phyloP scores from a whole-genome alignment of 106 monocot genomes.

The Dioscorea dumetorum region DNA sequence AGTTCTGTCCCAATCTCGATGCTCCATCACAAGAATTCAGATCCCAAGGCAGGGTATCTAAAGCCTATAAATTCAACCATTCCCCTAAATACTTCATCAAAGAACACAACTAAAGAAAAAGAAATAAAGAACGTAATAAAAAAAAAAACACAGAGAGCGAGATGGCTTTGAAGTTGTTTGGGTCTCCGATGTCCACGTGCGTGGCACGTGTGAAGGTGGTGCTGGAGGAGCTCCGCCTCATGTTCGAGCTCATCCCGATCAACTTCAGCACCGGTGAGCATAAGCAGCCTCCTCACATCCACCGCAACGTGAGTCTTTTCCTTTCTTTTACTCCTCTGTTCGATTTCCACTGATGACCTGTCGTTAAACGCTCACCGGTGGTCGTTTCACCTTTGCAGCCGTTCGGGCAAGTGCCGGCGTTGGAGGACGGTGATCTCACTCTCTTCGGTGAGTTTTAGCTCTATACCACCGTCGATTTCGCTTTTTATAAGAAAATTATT shows the following conservation, averaged over 20 bases:
- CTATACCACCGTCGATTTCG: background rate
- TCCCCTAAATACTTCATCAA: too few relatives aligned
- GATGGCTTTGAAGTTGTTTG: conserved; percentile 28
- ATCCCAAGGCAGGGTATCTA: too few relatives aligned
- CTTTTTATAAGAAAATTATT: too few relatives aligned
- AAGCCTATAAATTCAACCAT: background rate
- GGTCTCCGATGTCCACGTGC: conserved; percentile 10
- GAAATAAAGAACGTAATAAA: background rate
- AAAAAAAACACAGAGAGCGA: conserved; percentile 7
- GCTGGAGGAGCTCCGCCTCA: conserved; percentile 30
- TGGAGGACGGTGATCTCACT: conserved; percentile 23
- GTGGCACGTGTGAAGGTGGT: conserved; percentile 17
- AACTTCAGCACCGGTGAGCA: conserved; percentile 32
- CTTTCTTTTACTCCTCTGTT: background rate
- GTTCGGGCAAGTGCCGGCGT: conserved; percentile 30
- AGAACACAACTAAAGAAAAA: too few relatives aligned
- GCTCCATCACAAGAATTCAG: too few relatives aligned
- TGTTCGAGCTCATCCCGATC: conserved; percentile 31
- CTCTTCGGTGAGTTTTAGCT: conserved; percentile 19
- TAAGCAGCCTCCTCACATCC: conserved; percentile 32
- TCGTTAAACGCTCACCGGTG: background rate
- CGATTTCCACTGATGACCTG: too few relatives aligned
- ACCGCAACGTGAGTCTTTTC: conserved; percentile 21
- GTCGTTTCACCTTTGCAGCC: conserved; percentile 18
- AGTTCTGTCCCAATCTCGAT: too few relatives aligned